phyloP scores from a whole-genome alignment of 331 rosid genomes.

The Acacia concinna region DNA sequence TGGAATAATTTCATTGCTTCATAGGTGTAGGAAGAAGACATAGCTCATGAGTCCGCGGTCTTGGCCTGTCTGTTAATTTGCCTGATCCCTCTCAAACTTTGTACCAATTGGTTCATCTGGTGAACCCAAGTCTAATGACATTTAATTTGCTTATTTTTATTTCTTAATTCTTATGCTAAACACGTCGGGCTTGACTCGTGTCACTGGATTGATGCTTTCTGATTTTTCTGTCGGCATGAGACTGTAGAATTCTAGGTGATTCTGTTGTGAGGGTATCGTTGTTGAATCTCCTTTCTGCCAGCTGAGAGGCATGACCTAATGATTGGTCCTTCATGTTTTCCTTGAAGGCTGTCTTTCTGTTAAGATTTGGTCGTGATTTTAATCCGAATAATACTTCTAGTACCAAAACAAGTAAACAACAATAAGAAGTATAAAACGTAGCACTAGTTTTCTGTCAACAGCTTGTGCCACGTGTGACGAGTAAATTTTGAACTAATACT shows the following conservation, averaged over 20 bases:
- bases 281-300: not conserved
- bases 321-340: not conserved
- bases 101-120: not conserved
- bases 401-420: not conserved
- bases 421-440: not conserved
- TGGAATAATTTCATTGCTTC: slow-evolving; percentile 1
- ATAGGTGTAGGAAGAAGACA: not conserved
- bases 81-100: not conserved
- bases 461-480: not conserved
- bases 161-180: not conserved
- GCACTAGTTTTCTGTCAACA: not conserved
- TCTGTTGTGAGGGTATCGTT: not conserved
- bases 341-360: not conserved
- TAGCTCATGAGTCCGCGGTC: not conserved
- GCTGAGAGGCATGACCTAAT: not conserved
- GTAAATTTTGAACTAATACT: not conserved
- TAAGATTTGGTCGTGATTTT: not conserved
- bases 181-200: not conserved
- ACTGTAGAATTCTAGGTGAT: not conserved
- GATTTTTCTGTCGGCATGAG: not conserved
- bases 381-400: not conserved
- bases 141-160: not conserved
- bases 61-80: not conserved
- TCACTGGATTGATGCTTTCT: not conserved
- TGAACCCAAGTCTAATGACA: not conserved